phyloP scores from a whole-genome alignment of 495 filamentous ascomycete species.

The Glonium stellatum region DNA sequence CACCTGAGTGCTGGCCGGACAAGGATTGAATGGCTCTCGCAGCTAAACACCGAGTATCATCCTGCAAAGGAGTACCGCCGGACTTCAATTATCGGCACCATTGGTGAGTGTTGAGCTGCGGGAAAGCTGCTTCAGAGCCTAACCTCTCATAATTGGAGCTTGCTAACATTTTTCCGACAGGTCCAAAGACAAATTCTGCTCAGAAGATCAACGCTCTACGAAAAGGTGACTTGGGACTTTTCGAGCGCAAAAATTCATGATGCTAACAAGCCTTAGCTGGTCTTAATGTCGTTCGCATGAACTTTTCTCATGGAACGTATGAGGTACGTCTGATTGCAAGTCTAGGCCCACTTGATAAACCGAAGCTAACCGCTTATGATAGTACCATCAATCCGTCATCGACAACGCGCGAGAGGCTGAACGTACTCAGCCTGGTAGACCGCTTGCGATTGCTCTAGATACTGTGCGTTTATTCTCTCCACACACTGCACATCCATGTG shows the following conservation, averaged over 20 bases:
- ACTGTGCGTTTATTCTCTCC: conserved; percentile 48
- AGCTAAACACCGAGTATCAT: conserved; percentile 69
- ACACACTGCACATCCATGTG: not conserved
- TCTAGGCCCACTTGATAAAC: no score
- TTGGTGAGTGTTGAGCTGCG: conserved; percentile 49
- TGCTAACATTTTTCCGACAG: conserved; percentile 33
- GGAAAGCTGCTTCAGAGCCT: not conserved
- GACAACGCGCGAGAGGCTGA: conserved; percentile 87
- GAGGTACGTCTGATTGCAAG: conserved; percentile 51
- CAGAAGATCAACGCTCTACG: conserved; percentile 93
- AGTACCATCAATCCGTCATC: conserved; percentile 93
- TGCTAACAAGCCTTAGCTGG: conserved; percentile 51
- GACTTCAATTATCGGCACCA: conserved; percentile 97
- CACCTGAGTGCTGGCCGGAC: conserved; percentile 69
- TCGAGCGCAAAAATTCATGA: conserved; percentile 1
- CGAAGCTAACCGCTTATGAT: not conserved
- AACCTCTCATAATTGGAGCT: not conserved
- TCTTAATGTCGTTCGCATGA: conserved; percentile 98
- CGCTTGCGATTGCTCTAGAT: conserved; percentile 92
- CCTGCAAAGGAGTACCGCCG: conserved; percentile 84
- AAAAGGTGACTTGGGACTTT: conserved; percentile 42
- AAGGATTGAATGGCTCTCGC: conserved; percentile 86
- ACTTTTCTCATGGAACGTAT: conserved; percentile 97
- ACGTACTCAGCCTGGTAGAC: conserved; percentile 64
- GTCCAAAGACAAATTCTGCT: conserved; percentile 95